phyloP scores from a whole-genome alignment of 2,329 filamentous ascomycete genomes.

The Aspergillus sp. region DNA sequence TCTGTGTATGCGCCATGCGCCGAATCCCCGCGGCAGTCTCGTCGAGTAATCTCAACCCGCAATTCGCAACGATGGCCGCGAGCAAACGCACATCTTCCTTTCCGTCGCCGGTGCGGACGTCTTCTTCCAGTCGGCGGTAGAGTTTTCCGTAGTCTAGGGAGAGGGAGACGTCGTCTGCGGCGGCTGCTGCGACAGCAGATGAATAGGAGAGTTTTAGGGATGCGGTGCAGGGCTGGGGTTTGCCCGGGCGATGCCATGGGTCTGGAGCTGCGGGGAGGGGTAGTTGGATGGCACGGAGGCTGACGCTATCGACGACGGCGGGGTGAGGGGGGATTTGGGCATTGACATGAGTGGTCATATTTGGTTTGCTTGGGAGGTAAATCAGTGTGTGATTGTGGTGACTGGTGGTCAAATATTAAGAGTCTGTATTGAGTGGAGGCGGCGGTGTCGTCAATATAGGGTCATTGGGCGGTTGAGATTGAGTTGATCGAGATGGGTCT shows the following conservation, averaged over 20 bases:
- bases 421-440: no score
- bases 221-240: slow-evolving; percentile 40
- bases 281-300: slow-evolving; percentile 38
- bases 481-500: no score
- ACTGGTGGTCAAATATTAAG: no score
- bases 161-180: slow-evolving; percentile 38
- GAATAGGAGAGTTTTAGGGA: slow-evolving; percentile 39
- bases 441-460: no score
- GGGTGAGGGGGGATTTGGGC: slow-evolving; percentile 27
- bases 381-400: no score
- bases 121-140: slow-evolving; percentile 35
- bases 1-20: slow-evolving; percentile 26
- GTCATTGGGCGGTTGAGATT: no score
- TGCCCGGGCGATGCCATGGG: slow-evolving; percentile 40
- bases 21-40: slow-evolving; percentile 31
- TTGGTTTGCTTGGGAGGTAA: no score
- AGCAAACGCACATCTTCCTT: slow-evolving; percentile 28
- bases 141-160: slow-evolving; percentile 45
- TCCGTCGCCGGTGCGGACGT: slow-evolving; percentile 21
- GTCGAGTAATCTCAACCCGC: slow-evolving; percentile 28
- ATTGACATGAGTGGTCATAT: slow-evolving; percentile 10
- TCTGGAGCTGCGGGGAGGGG: slow-evolving; percentile 39
- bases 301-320: slow-evolving; percentile 31
- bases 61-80: slow-evolving; percentile 29
- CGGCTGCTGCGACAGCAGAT: slow-evolving; percentile 34